These are phyloP conservation scores for Pilasporangium apinafurcum DNA, from an alignment of 352 stramenopile species.

Conservation along the genomic window DNA sequence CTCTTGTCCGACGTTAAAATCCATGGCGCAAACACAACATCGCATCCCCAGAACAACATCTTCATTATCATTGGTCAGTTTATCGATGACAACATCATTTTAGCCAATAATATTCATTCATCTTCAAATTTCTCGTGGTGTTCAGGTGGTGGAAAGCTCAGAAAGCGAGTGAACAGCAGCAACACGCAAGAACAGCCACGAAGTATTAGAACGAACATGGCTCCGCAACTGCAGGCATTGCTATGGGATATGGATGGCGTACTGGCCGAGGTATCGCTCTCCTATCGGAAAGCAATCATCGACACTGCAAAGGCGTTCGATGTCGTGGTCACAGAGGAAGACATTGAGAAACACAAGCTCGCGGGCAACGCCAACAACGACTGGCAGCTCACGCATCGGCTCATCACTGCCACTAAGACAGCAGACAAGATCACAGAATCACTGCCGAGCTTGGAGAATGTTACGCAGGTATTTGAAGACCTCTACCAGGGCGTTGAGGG, in stretches of 20 bases:
- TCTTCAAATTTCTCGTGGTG: too few species aligned
- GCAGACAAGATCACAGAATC: background rate
- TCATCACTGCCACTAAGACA: slow-evolving; percentile 51
- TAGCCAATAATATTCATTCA: too few species aligned
- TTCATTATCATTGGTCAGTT: too few species aligned
- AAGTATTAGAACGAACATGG: too few species aligned
- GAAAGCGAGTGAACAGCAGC: too few species aligned
- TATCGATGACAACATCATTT: too few species aligned
- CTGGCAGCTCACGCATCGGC: slow-evolving; percentile 92
- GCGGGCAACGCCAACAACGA: slow-evolving; percentile 96
- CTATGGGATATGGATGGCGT: slow-evolving; percentile 98
- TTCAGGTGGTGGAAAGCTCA: too few species aligned
- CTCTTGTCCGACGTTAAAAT: too few species aligned
- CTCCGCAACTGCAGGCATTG: slow-evolving; percentile 50
- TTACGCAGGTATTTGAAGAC: slow-evolving; percentile 93
- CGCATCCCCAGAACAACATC: too few species aligned
- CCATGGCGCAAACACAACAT: too few species aligned
- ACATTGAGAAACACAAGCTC: slow-evolving; percentile 90
- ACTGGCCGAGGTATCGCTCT: slow-evolving; percentile 92
- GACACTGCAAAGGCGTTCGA: slow-evolving; percentile 84
- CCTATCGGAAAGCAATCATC: slow-evolving; percentile 91
- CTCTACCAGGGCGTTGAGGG: slow-evolving; percentile 89
- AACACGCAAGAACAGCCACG: too few species aligned
- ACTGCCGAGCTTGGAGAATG: slow-evolving; percentile 77
- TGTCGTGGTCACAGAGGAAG: slow-evolving; percentile 76